A percentile compares a stretch with the other conserved stretches of the same genome.
phyloP scores from a whole-genome alignment of 2,329 filamentous ascomycete genomes.

The Cercospora beticola region DNA sequence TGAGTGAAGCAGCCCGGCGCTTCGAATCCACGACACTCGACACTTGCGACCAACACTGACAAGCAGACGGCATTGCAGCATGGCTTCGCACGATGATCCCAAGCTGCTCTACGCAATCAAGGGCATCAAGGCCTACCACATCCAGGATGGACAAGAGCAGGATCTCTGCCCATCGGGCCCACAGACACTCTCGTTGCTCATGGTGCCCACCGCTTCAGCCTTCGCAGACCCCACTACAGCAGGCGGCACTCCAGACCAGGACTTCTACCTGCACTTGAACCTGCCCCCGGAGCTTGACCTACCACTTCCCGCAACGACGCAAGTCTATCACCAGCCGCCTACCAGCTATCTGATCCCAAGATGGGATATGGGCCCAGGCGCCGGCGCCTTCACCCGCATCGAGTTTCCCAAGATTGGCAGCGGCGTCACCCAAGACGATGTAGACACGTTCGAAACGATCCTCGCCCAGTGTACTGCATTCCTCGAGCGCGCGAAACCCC shows the following conservation, averaged over 20 bases:
- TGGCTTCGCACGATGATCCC: slow-evolving; percentile 55
- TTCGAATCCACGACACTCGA: neutral
- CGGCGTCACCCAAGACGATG: slow-evolving; percentile 80
- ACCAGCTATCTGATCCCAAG: slow-evolving; percentile 90
- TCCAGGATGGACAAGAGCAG: slow-evolving; percentile 81
- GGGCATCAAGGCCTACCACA: slow-evolving; percentile 87
- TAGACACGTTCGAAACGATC: slow-evolving; percentile 96
- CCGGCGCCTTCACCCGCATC: slow-evolving; percentile 87
- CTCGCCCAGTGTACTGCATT: slow-evolving; percentile 97
- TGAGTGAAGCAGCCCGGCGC: neutral
- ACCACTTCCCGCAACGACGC: slow-evolving; percentile 88
- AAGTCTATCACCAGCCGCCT: slow-evolving; percentile 95
- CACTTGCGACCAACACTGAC: neutral
- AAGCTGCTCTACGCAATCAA: slow-evolving; percentile 63
- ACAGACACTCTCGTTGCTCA: slow-evolving; percentile 87
- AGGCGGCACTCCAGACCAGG: slow-evolving; percentile 66
- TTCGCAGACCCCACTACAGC: slow-evolving; percentile 58
- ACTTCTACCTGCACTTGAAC: slow-evolving; percentile 96
- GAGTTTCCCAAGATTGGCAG: slow-evolving; percentile 76
- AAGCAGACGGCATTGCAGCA: slow-evolving; percentile 36
- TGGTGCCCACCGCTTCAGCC: slow-evolving; percentile 87
- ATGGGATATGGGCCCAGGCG: slow-evolving; percentile 87
- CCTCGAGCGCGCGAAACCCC: slow-evolving; percentile 75
- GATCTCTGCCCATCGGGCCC: slow-evolving; percentile 80
- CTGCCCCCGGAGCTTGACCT: slow-evolving; percentile 92